These are phyloP conservation scores for Neonectria coccinea DNA, from an alignment of 2,329 filamentous ascomycete genomes.

Conservation along the genomic window DNA sequence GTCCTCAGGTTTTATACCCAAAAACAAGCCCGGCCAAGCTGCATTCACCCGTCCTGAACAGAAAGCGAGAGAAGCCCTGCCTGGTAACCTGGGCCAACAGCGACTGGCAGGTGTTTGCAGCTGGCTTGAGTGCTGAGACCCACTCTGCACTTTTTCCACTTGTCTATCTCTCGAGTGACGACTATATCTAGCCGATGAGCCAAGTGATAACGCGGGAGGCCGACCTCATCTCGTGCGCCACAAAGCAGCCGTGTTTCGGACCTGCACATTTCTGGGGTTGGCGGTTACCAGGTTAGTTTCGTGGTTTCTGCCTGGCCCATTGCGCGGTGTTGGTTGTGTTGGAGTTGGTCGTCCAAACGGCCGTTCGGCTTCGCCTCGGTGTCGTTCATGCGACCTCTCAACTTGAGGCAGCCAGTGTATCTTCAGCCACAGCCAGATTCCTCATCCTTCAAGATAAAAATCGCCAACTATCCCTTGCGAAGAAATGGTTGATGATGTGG, in stretches of 20 bases:
- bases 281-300: neutral
- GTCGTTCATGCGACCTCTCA: conserved; percentile 10
- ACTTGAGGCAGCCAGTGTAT: conserved; percentile 17
- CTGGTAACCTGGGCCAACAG: neutral
- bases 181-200: neutral
- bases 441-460: neutral
- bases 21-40: neutral
- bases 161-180: neutral
- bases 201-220: conserved; percentile 21
- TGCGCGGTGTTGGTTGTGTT: neutral
- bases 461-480: neutral
- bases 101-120: neutral
- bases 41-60: neutral
- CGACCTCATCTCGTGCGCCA: neutral
- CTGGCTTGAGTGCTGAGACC: neutral
- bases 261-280: neutral
- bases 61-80: conserved; percentile 11
- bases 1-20: neutral
- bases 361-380: conserved; percentile 8
- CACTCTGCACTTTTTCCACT: conserved; percentile 2
- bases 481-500: neutral
- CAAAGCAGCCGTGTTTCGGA: neutral
- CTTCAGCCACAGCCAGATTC: neutral
- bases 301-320: too few species aligned
- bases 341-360: conserved; percentile 2